These are phyloP conservation scores for Sphagnum tenellum DNA, from an alignment of 225 moss, liverwort and hornwort species.

Conservation along the genomic window DNA sequence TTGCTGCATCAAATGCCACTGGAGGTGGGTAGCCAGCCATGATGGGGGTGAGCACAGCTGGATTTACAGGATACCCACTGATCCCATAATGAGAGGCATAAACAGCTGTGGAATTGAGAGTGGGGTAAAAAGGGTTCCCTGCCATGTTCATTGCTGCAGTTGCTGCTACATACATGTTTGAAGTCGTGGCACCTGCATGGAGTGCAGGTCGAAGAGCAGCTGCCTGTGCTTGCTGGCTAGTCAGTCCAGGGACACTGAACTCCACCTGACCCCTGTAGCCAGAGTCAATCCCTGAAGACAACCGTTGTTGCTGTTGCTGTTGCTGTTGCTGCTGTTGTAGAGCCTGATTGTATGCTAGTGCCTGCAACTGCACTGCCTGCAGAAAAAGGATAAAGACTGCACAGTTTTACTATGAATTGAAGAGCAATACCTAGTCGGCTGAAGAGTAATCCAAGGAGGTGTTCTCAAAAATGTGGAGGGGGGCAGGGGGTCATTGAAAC, in stretches of 20 bases:
- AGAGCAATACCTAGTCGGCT: no score
- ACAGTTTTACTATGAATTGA: no score
- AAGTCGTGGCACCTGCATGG: slow-evolving; percentile 44
- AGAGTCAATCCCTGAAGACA: slow-evolving; percentile 64
- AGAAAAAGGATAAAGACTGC: no score
- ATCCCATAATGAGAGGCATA: slow-evolving; percentile 85
- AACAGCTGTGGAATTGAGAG: slow-evolving; percentile 47
- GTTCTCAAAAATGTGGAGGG: no score
- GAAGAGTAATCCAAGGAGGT: no score
- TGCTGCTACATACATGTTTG: slow-evolving; percentile 77
- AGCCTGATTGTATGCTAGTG: slow-evolving; percentile 72
- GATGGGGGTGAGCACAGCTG: slow-evolving; percentile 70
- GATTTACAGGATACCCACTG: slow-evolving; percentile 79
- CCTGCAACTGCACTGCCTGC: no score
- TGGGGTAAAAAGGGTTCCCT: slow-evolving; percentile 76
- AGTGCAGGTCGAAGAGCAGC: slow-evolving; percentile 44
- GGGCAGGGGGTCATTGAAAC: no score
- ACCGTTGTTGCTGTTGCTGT: slow-evolving; percentile 61
- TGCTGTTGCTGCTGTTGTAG: slow-evolving; percentile 35
- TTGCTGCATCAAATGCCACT: slow-evolving; percentile 55
- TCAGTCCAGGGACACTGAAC: slow-evolving; percentile 47
- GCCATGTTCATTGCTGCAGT: slow-evolving; percentile 94
- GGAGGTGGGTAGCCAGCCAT: slow-evolving; percentile 76
- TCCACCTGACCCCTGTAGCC: slow-evolving; percentile 67
- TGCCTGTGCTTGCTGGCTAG: slow-evolving; percentile 42